phyloP scores from a whole-genome alignment of 176 grass and related monocot species.

The Eleusine indica region DNA sequence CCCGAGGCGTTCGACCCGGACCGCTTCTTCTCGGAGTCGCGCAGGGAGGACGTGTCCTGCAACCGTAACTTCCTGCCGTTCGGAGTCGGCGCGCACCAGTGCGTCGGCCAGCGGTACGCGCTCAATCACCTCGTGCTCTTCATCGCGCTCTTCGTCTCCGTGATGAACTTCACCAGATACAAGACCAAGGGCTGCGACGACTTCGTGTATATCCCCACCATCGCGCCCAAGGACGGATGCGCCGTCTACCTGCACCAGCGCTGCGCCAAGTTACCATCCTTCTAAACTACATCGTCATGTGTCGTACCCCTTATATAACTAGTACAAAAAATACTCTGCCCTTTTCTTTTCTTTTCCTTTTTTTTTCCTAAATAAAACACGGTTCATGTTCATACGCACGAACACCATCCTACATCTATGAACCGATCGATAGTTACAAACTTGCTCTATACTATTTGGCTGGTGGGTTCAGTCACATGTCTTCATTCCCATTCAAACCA shows the following conservation, averaged over 20 bases:
- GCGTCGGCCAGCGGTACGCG: constrained; percentile 82
- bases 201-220: constrained; percentile 69
- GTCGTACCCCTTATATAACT: too few relatives aligned
- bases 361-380: too few relatives aligned
- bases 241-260: constrained; percentile 23
- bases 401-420: too few relatives aligned
- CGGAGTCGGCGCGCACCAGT: constrained; percentile 92
- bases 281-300: too few relatives aligned
- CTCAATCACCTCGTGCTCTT: constrained; percentile 84
- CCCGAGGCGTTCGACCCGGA: constrained; percentile 78
- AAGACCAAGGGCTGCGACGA: constrained; percentile 64
- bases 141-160: constrained; percentile 68
- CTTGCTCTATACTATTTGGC: too few relatives aligned
- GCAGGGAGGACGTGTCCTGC: constrained; percentile 72
- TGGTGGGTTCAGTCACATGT: too few relatives aligned
- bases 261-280: too few relatives aligned
- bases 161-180: constrained; percentile 66
- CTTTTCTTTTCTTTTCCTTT: too few relatives aligned
- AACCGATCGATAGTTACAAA: too few relatives aligned
- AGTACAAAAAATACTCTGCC: too few relatives aligned
- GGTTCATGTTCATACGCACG: too few relatives aligned
- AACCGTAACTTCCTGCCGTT: constrained; percentile 85
- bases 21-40: constrained; percentile 65
- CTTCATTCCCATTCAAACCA: too few relatives aligned
- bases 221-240: constrained; percentile 76